Base-by-base conservation (phyloP, 768 basidiomycete genomes). In the Boletus vinaceobasis region DNA sequence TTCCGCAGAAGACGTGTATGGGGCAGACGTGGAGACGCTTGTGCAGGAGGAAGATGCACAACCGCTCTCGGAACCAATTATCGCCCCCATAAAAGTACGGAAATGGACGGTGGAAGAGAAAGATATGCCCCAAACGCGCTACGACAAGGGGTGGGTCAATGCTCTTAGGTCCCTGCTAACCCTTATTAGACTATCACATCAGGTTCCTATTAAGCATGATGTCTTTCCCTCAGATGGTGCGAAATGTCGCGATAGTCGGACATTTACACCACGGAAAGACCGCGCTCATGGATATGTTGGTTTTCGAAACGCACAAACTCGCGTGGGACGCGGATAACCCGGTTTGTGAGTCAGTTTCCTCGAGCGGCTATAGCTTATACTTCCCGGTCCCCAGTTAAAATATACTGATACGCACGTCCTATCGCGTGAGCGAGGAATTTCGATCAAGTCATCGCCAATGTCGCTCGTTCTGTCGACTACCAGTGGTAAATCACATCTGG, bases 41-140 rank as follows among this genome's bases (percentile, higher is more conserved):
- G 97, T 99, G 2, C 97, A 98, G 68, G 97, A 99, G 71, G 97
- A 99, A 74, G 97, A 99, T 67, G 85, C 91, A 4, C 97, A 99
- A 69, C 93, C 93, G 14, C 80, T 99, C 19, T 81, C 92, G 3
- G 93, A 98, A 65, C 97, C 97, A 19, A 95, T 99, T 56, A 79
- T 99, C 60, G 93, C 93, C 11, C 97, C 97, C 35, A 81, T 98
- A 55, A 97, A 98, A 75, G 86, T 93, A 47, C 82, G 94, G 57
- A 93, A 87, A 79, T 99, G 96, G 88, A 83, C 85, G 1, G 85
- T 98, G 7, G 93, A 96, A 66, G 93, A 97, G 75, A 96, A 96
- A 73, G 89, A 87, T 60, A 87, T 97, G 80, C 96, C 95, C 26
- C 86, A 92, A 70, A 98, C 95, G 56, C 85, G 97, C n/a, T 99